Conservation (phyloP, 805 yeast genomes). For the Ogataea zsoltii region DNA sequence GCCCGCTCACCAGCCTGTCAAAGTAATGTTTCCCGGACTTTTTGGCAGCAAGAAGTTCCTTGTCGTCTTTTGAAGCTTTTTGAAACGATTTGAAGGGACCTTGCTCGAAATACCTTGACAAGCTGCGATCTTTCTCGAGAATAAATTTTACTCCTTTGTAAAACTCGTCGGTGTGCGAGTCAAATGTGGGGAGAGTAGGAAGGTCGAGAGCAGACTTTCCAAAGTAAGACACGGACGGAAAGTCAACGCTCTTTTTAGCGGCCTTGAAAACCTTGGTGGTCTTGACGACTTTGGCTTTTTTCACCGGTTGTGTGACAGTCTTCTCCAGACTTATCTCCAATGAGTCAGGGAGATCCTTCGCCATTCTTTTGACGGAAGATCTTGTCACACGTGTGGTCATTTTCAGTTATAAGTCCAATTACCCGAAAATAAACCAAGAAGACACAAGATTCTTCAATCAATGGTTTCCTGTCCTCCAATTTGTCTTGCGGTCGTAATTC, state of each 20-base stretch:
- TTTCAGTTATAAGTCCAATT: background rate
- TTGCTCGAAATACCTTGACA: conserved; percentile 4
- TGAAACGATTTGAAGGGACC: conserved; percentile 14
- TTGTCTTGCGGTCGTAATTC: no score
- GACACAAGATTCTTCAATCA: no score
- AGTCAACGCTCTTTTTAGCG: background rate
- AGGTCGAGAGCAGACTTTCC: background rate
- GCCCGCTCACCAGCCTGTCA: conserved; percentile 44
- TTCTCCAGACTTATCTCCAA: background rate
- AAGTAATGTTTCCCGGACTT: conserved; percentile 36
- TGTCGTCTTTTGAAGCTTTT: background rate
- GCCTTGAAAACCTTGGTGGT: no score
- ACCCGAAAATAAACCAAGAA: no score
- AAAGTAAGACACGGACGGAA: background rate
- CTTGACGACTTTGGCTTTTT: background rate
- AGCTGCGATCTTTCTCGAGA: conserved; percentile 27
- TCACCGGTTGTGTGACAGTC: background rate
- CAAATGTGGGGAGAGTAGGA: background rate
- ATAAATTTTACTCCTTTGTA: conserved; percentile 27
- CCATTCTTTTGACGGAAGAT: conserved; percentile 1
- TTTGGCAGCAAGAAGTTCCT: conserved; percentile 4
- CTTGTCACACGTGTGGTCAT: conserved; percentile 1
- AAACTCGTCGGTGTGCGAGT: conserved; percentile 23
- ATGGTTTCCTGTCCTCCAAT: no score
- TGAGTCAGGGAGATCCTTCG: background rate